These are phyloP conservation scores for Saccharomyces hybrid DNA, from an alignment of 1,139 yeast species.

Conservation along the genomic window DNA sequence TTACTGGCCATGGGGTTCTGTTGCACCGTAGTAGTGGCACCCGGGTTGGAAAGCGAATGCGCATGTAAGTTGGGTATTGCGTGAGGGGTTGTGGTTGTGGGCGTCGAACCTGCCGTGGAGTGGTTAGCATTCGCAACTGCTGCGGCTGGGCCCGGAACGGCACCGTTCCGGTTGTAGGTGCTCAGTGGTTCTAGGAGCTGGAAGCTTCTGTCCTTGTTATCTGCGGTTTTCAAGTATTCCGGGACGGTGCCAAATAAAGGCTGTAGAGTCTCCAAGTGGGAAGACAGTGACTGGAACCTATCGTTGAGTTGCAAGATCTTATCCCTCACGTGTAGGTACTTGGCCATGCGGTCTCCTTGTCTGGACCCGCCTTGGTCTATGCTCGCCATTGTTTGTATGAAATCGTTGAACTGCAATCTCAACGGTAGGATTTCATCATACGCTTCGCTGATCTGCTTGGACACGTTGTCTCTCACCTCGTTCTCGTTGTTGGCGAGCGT, in stretches of 20 bases:
- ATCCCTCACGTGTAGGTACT: constrained; percentile 10
- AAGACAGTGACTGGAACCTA: constrained; percentile 21
- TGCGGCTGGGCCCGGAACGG: constrained; percentile 13
- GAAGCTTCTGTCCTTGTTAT: constrained; percentile 18
- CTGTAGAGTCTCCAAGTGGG: constrained; percentile 18
- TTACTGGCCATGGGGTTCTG: neutral
- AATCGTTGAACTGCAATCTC: constrained; percentile 25
- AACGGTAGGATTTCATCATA: constrained; percentile 24
- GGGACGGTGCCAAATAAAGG: constrained; percentile 25
- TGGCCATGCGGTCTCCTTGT: neutral
- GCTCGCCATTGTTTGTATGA: constrained; percentile 21
- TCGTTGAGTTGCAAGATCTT: constrained; percentile 19
- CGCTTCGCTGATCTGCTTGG: constrained; percentile 11
- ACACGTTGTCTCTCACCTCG: constrained; percentile 9
- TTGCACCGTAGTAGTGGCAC: constrained; percentile 6
- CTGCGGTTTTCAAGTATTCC: constrained; percentile 15
- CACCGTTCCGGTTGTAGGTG: constrained; percentile 9
- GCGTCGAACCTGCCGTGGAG: constrained; percentile 9
- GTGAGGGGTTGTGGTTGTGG: constrained; percentile 12
- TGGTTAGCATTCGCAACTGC: constrained; percentile 23
- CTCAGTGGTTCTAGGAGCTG: constrained; percentile 22
- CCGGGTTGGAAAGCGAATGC: constrained; percentile 7
- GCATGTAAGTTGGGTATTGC: neutral
- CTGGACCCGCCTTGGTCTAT: constrained; percentile 12
- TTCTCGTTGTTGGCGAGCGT: constrained; percentile 11